Conservation (phyloP, 108 stramenopile genomes). For the Stephanodiscus minutulus region DNA sequence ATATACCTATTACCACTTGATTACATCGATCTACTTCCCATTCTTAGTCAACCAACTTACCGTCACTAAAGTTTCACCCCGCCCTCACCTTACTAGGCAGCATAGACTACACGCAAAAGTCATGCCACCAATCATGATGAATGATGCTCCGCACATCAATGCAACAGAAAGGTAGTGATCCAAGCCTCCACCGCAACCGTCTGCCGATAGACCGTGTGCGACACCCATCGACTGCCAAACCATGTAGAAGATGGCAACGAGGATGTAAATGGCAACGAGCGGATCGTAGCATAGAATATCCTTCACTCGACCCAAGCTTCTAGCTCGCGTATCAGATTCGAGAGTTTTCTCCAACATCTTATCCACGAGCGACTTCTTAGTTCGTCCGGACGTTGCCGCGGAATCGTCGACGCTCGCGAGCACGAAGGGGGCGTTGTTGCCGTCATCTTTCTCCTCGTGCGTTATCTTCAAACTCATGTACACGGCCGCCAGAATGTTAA, state of each 20-base stretch:
- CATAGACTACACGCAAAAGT: conserved; percentile 69
- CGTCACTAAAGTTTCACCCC: background rate
- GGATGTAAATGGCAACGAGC: conserved; percentile 68
- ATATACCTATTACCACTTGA: no score
- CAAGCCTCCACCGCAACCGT: conserved; percentile 34
- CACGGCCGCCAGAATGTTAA: conserved; percentile 60
- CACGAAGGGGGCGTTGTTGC: conserved; percentile 4
- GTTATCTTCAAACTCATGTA: conserved; percentile 57
- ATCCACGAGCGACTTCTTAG: conserved; percentile 12
- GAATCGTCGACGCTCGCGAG: conserved; percentile 4
- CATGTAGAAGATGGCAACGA: conserved; percentile 55
- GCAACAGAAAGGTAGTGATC: conserved; percentile 22
- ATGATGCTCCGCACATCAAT: conserved; percentile 53
- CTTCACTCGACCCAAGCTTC: conserved; percentile 48
- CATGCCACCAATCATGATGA: conserved; percentile 55
- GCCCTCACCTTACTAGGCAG: conserved; percentile 36
- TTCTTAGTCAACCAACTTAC: background rate
- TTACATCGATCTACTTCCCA: no score
- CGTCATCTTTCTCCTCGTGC: conserved; percentile 16
- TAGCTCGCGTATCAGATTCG: conserved; percentile 24
- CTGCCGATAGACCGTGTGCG: conserved; percentile 11
- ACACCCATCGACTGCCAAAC: conserved; percentile 61
- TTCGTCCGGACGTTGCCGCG: background rate
- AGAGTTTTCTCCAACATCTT: conserved; percentile 13
- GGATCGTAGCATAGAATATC: conserved; percentile 75